Evolutionary conservation across 1,284 basidiomycete species (phyloP), one percentile per base, ranked within the genome.

Genomic region (Trichosporon asahii): DNA sequence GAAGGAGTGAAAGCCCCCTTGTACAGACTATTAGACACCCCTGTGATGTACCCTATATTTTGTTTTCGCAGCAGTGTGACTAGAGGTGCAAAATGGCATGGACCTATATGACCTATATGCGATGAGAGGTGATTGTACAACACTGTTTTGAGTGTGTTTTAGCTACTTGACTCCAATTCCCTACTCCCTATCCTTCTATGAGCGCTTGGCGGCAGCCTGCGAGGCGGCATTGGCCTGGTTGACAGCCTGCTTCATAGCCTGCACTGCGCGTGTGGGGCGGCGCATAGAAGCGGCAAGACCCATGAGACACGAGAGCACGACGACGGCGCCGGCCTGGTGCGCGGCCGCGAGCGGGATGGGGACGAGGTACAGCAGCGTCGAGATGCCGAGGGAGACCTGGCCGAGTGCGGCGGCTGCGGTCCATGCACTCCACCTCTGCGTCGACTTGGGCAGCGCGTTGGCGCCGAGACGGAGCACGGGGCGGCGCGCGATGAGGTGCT

Each of bases 281-380:
- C 94, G 87, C 68, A 97, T 83, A 0, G 90, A 87, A 9, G 92
- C 86, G 3, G 91, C 85, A 1, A 95, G 80, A 67, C 93, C 92
- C 15, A 95, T 84, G 85, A 95, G 89, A 15, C 91, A 88, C n/a
- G 91, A 94, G 35, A 99, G 85, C 15, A 99, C 85, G 57, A 91
- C 88, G 6, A 99, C 90, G 76, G 93, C 94, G 9, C 96, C 96
- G 0, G 94, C 95, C 83, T 99, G 97, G 82, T 99, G 97, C 46
- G 91, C 88, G 9, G 95, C 92, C 1, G 97, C 97, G 1, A 99
- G 85, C 0, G 93, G 91, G 3, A 95, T 88, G 0, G 97, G 97
- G 0, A 99, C 97, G 72, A 99, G 88, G 83, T 97, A 97, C 33
- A 98, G 82, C 18, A 99, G 85, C 0, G 97, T 99, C 14, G 90